Evolutionary conservation across 169 alveolate genomes (phyloP).

Genomic region (Cryptosporidium parvum): DNA sequence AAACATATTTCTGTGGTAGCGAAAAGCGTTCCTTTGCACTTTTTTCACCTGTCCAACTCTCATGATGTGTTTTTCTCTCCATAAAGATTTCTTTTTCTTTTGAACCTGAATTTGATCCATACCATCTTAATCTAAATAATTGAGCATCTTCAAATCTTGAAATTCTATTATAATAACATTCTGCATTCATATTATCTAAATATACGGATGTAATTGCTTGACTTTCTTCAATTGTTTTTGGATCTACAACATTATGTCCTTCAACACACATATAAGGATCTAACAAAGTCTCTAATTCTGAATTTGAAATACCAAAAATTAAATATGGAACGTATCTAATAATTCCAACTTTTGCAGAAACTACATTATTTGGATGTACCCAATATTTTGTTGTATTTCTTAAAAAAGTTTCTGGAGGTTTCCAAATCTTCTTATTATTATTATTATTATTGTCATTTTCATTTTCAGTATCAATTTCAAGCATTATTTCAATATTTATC

Average conservation of each 20-base stretch:
- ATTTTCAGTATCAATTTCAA: background rate
- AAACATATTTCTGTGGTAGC: conserved; percentile 78
- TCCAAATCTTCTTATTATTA: conserved; percentile 77
- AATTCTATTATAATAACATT: conserved; percentile 81
- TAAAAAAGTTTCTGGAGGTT: conserved; percentile 85
- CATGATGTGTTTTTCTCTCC: conserved; percentile 86
- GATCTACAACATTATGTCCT: conserved; percentile 14
- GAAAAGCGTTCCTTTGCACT: conserved; percentile 85
- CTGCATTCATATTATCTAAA: conserved; percentile 80
- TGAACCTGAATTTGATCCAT: conserved; percentile 81
- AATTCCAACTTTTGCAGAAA: conserved; percentile 82
- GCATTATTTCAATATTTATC: background rate
- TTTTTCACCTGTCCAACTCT: conserved; percentile 85
- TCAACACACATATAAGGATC: conserved; percentile 67
- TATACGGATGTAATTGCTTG: conserved; percentile 85
- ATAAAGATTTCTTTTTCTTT: conserved; percentile 80
- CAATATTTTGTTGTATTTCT: conserved; percentile 84
- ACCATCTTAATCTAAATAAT: conserved; percentile 85
- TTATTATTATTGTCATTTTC: conserved; percentile 17
- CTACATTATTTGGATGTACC: conserved; percentile 82
- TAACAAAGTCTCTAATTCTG: conserved; percentile 79
- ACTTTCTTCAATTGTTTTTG: conserved; percentile 77
- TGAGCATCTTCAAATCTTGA: conserved; percentile 84
- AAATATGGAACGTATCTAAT: conserved; percentile 84
- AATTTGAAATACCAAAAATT: conserved; percentile 82